A percentile compares a stretch with the other conserved stretches of the same genome.
phyloP scores from a whole-genome alignment of 345 rosid genomes.

The Aurinia saxatilis region DNA sequence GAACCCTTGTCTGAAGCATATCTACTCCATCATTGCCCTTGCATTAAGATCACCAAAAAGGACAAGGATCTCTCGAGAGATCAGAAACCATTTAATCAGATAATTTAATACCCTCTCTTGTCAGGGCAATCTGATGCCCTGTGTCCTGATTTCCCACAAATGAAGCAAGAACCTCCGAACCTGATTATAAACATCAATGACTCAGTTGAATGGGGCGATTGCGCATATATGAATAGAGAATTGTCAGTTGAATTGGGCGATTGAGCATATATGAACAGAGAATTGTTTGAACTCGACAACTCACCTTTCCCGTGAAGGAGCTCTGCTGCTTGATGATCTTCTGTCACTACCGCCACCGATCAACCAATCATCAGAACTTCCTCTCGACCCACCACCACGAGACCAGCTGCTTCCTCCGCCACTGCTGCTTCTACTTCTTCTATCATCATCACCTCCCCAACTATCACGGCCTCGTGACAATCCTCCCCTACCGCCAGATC shows the following conservation, averaged over 20 bases:
- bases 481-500: conserved; percentile 38
- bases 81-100: background rate
- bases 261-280: background rate
- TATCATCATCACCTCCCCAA: conserved; percentile 53
- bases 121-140: conserved; percentile 84
- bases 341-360: conserved; percentile 40
- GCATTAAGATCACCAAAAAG: conserved; percentile 17
- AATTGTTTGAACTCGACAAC: background rate
- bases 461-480: conserved; percentile 51
- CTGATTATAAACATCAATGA: conserved; percentile 21
- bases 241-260: background rate
- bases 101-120: conserved; percentile 36
- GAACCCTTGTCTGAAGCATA: conserved; percentile 15
- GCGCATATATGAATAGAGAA: background rate
- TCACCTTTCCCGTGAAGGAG: conserved; percentile 55
- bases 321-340: conserved; percentile 47
- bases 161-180: conserved; percentile 86
- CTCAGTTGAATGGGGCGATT: background rate
- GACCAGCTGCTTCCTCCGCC: conserved; percentile 49
- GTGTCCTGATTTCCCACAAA: conserved; percentile 72
- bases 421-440: conserved; percentile 48
- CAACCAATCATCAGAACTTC: conserved; percentile 67
- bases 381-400: conserved; percentile 37
- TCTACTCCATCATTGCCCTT: conserved; percentile 5
- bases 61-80: conserved; percentile 12